Percentiles rank a stretch among this genome's conserved stretches.
These are phyloP conservation scores for Monosporascus sp. DNA, from an alignment of 2,329 filamentous ascomycete species.

Conservation along the genomic window DNA sequence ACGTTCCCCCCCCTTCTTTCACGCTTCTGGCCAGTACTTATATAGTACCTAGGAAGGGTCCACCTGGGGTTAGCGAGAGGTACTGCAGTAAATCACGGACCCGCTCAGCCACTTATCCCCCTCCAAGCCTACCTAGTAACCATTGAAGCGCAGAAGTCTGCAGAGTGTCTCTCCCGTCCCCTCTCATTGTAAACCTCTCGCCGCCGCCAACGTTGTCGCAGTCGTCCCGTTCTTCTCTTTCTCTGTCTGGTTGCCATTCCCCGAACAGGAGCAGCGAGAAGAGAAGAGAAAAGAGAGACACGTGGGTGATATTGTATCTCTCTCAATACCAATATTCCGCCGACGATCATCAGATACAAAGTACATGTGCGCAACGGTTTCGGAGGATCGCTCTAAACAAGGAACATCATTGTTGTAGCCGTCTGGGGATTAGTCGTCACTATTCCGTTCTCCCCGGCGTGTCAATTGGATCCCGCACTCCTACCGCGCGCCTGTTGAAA, in stretches of 20 bases:
- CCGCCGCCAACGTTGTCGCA: background rate
- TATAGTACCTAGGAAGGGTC: background rate
- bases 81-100: background rate
- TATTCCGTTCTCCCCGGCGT: slow-evolving; percentile 6
- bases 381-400: no score
- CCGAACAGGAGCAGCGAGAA: background rate
- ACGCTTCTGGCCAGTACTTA: background rate
- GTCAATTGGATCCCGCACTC: slow-evolving; percentile 12
- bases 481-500: slow-evolving; percentile 4
- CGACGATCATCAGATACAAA: no score
- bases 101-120: background rate
- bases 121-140: background rate
- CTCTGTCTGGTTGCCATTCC: background rate
- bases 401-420: no score
- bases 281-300: no score
- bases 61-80: background rate
- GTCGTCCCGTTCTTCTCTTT: background rate
- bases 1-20: background rate
- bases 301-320: no score
- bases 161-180: background rate
- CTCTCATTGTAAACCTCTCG: background rate
- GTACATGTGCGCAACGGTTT: no score
- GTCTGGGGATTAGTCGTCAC: slow-evolving; percentile 3
- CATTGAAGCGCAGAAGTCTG: background rate
- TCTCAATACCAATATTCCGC: no score